These are phyloP conservation scores for Kazachstania bromeliacearum DNA, from an alignment of 805 yeast genomes.

Conservation along the genomic window DNA sequence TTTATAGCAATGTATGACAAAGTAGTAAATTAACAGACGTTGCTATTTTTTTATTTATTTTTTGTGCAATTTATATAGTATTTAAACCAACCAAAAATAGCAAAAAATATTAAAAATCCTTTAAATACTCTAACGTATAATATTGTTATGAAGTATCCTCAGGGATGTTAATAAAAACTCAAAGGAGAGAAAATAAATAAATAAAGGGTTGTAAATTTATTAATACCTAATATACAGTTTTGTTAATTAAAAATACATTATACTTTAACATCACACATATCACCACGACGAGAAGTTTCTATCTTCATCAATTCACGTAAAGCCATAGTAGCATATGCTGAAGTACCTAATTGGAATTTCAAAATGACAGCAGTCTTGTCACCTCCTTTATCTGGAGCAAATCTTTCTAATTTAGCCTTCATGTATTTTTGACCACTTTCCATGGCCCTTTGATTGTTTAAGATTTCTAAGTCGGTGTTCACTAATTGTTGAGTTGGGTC, in stretches of 20 bases:
- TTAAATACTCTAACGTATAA: too few relatives aligned
- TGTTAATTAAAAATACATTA: too few relatives aligned
- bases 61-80: too few relatives aligned
- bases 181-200: background rate
- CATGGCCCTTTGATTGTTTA: slow-evolving; percentile 31
- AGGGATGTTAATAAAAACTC: background rate
- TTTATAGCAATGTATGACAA: too few relatives aligned
- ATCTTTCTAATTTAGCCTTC: slow-evolving; percentile 27
- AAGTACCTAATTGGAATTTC: slow-evolving; percentile 67
- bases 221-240: too few relatives aligned
- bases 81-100: too few relatives aligned
- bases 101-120: too few relatives aligned
- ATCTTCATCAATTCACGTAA: slow-evolving; percentile 79
- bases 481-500: slow-evolving; percentile 63
- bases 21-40: too few relatives aligned
- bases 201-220: background rate
- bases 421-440: slow-evolving; percentile 25
- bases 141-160: too few relatives aligned
- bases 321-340: slow-evolving; percentile 97
- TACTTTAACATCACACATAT: slow-evolving; percentile 35
- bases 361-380: slow-evolving; percentile 60
- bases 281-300: slow-evolving; percentile 53
- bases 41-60: too few relatives aligned
- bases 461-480: slow-evolving; percentile 63
- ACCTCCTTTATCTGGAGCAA: slow-evolving; percentile 34